Evolutionary conservation across 163 green algal species (phyloP).

Genomic region (Chlorella variabilis): DNA sequence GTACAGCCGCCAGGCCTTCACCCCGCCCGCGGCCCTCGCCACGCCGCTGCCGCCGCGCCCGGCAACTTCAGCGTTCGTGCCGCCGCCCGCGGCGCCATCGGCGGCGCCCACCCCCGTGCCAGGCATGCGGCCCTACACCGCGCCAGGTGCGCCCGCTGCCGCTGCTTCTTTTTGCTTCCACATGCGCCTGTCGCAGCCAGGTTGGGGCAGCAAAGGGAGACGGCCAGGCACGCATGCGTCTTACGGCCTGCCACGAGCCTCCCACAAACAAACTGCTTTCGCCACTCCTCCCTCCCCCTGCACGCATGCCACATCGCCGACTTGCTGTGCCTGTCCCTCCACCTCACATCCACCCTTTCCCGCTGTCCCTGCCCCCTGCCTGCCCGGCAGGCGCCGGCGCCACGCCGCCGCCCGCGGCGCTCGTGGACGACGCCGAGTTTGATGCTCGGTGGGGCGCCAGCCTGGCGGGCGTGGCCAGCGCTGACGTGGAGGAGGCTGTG

Average conservation of each 20-base stretch:
- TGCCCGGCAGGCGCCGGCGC: not conserved
- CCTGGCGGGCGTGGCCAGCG: slow-evolving; percentile 16
- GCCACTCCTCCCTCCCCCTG: too few species aligned
- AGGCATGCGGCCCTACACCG: slow-evolving; percentile 11
- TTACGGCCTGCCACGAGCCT: too few species aligned
- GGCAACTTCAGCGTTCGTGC: not conserved
- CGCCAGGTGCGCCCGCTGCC: not conserved
- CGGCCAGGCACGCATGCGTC: too few species aligned
- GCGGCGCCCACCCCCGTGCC: slow-evolving; percentile 25
- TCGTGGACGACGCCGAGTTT: slow-evolving; percentile 38
- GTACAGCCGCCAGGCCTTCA: slow-evolving; percentile 40
- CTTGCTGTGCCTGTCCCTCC: too few species aligned
- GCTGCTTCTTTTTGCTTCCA: too few species aligned
- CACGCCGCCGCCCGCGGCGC: not conserved
- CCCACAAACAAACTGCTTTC: too few species aligned
- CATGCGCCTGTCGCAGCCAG: too few species aligned
- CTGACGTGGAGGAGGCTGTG: slow-evolving; percentile 26
- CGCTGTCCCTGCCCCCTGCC: not conserved
- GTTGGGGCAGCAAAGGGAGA: too few species aligned
- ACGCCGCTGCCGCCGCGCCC: slow-evolving; percentile 24
- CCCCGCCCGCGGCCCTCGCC: slow-evolving; percentile 34
- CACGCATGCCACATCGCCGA: too few species aligned
- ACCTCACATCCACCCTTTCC: too few species aligned
- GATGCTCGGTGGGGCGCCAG: slow-evolving; percentile 28
- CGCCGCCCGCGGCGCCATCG: not conserved